A percentile compares a stretch with the other conserved stretches of the same genome.
phyloP scores from a whole-genome alignment of 768 basidiomycete genomes.

The Agrocybe pediades region DNA sequence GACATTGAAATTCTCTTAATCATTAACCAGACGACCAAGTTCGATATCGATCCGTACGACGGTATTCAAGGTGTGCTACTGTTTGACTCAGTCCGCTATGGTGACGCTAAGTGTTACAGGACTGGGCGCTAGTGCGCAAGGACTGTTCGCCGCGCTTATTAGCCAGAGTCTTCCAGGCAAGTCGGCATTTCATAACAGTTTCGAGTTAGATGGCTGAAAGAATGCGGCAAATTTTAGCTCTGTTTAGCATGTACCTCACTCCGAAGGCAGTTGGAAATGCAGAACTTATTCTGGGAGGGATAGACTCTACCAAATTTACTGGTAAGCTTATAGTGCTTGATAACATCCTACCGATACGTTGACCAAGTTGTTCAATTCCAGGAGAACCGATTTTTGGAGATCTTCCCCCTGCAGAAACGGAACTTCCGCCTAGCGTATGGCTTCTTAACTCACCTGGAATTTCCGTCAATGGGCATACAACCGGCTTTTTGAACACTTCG shows the following conservation, averaged over 20 bases:
- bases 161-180: conserved; percentile 51
- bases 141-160: conserved; percentile 49
- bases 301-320: conserved; percentile 51
- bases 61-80: conserved; percentile 49
- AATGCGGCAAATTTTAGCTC: conserved; percentile 29
- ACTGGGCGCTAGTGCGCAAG: conserved; percentile 49
- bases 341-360: conserved; percentile 5
- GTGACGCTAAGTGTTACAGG: conserved; percentile 30
- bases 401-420: conserved; percentile 27
- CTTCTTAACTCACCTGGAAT: conserved; percentile 44
- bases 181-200: conserved; percentile 8
- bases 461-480: conserved; percentile 56
- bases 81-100: neutral
- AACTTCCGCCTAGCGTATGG: conserved; percentile 40
- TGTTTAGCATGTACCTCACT: conserved; percentile 55
- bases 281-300: conserved; percentile 55
- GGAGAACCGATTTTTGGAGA: conserved; percentile 45
- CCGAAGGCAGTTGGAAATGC: conserved; percentile 48
- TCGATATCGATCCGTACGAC: conserved; percentile 56
- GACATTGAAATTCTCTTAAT: conserved; percentile 48
- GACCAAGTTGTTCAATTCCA: conserved; percentile 18
- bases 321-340: conserved; percentile 26
- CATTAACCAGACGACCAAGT: conserved; percentile 52
- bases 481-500: conserved; percentile 34
- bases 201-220: neutral